phyloP scores from a whole-genome alignment of 805 yeast species.

The Maudiozyma bulderi region DNA sequence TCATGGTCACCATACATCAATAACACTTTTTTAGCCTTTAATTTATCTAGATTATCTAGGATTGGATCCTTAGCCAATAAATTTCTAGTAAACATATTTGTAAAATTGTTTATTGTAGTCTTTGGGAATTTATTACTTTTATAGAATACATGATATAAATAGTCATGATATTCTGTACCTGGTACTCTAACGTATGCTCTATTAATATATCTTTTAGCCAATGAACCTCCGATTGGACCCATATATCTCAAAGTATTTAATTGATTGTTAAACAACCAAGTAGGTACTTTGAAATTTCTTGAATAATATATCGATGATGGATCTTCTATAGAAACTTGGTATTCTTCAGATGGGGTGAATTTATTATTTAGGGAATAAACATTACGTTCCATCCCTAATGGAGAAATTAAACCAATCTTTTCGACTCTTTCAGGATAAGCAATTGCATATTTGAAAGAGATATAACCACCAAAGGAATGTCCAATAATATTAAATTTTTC shows the following conservation, averaged over 20 bases:
- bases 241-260: conserved; percentile 41
- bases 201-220: conserved; percentile 27
- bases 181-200: conserved; percentile 25
- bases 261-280: conserved; percentile 26
- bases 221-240: conserved; percentile 34
- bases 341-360: conserved; percentile 10
- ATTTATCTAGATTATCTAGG: conserved; percentile 41
- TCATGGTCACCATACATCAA: conserved; percentile 58
- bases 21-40: conserved; percentile 32
- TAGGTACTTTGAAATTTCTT: conserved; percentile 25
- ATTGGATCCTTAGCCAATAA: conserved; percentile 59
- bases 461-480: conserved; percentile 73
- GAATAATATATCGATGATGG: conserved; percentile 32
- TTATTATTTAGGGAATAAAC: conserved; percentile 44
- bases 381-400: conserved; percentile 70
- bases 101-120: conserved; percentile 20
- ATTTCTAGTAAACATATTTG: conserved; percentile 22
- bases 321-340: conserved; percentile 30
- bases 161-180: conserved; percentile 18
- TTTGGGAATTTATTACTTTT: conserved; percentile 9
- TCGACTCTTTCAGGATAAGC: conserved; percentile 46
- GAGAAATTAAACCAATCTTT: conserved; percentile 54
- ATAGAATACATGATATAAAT: conserved; percentile 15
- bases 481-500: conserved; percentile 55
- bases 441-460: conserved; percentile 54